phyloP scores from a whole-genome alignment of 306 rosid species.

The Malus sieversii region DNA sequence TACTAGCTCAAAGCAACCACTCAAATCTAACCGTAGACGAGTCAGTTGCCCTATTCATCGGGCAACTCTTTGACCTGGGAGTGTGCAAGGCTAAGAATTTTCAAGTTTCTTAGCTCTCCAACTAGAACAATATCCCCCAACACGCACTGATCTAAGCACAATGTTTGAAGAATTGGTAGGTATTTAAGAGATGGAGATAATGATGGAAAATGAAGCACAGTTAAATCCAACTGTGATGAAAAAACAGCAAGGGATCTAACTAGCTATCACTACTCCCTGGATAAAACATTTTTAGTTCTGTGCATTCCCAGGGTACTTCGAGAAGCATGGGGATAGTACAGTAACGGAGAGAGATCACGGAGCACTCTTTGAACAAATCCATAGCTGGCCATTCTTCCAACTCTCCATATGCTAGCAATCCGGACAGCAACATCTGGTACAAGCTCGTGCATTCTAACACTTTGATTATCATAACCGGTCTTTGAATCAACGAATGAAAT shows the following conservation, averaged over 20 bases:
- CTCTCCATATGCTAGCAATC: slow-evolving; percentile 3
- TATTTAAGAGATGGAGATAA: slow-evolving; percentile 12
- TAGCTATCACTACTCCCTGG: fast-evolving
- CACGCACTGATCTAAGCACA: slow-evolving; percentile 26
- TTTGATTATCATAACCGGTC: neutral
- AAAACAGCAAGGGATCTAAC: too few relatives aligned
- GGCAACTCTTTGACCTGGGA: too few relatives aligned
- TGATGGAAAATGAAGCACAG: neutral
- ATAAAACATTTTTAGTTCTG: neutral
- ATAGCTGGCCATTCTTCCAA: slow-evolving; percentile 5
- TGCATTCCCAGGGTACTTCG: neutral
- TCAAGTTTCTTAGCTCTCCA: too few relatives aligned
- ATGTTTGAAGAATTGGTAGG: slow-evolving; percentile 16
- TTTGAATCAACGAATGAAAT: neutral
- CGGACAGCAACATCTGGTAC: slow-evolving; percentile 16
- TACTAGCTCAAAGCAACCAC: too few relatives aligned
- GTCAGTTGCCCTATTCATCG: too few relatives aligned
- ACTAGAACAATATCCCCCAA: neutral
- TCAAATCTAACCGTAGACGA: too few relatives aligned
- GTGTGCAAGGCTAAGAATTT: too few relatives aligned
- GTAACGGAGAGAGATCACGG: slow-evolving; percentile 1
- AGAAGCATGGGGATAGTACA: neutral
- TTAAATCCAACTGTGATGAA: neutral
- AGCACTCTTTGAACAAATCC: slow-evolving; percentile 8
- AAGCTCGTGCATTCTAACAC: slow-evolving; percentile 21